phyloP scores from a whole-genome alignment of 1,284 basidiomycete genomes.

The Rhodotorula sp. region DNA sequence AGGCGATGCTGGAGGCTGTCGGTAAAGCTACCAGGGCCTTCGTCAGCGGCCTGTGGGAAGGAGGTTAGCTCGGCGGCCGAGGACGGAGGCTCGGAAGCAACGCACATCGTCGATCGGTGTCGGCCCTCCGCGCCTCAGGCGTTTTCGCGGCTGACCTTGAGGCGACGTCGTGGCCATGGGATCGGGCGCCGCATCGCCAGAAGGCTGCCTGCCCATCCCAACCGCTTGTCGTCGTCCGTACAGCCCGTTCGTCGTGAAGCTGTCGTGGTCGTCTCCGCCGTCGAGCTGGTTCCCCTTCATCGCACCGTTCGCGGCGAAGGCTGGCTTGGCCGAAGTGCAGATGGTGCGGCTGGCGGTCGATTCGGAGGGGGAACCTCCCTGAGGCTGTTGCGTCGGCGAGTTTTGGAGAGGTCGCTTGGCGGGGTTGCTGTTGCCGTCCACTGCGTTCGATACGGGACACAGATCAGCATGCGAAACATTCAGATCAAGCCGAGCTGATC shows the following conservation, averaged over 20 bases:
- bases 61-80: too few species aligned
- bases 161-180: slow-evolving; percentile 2
- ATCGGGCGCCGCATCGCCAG: neutral
- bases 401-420: slow-evolving; percentile 19
- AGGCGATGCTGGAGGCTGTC: slow-evolving; percentile 27
- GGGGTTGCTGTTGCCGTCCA: slow-evolving; percentile 5
- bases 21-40: slow-evolving; percentile 28
- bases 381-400: slow-evolving; percentile 7
- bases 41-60: neutral
- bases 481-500: neutral
- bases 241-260: slow-evolving; percentile 1
- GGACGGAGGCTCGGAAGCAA: neutral
- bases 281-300: neutral
- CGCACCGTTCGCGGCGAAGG: slow-evolving; percentile 1
- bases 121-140: slow-evolving; percentile 24
- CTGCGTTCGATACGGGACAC: neutral
- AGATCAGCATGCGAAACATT: too few species aligned
- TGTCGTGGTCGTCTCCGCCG: slow-evolving; percentile 17
- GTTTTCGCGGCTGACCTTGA: slow-evolving; percentile 25
- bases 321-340: slow-evolving; percentile 6
- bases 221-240: slow-evolving; percentile 15
- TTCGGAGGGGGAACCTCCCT: neutral
- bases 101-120: slow-evolving; percentile 13
- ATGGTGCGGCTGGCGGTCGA: slow-evolving; percentile 14
- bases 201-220: slow-evolving; percentile 20